These are phyloP conservation scores for Anethum foeniculum DNA, from an alignment of 140 eudicot species.

Conservation along the genomic window DNA sequence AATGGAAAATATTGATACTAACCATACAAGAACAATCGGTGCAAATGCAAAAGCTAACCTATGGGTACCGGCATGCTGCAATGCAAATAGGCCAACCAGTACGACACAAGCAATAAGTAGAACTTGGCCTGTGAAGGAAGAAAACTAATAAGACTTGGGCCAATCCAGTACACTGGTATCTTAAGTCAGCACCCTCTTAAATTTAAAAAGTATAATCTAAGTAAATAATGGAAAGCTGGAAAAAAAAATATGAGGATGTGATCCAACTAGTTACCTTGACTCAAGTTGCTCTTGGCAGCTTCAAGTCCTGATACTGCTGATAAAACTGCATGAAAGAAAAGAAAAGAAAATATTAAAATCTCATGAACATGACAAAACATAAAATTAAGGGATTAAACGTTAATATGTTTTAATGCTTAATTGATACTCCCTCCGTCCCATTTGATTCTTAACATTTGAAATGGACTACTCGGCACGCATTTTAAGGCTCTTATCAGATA, in stretches of 20 bases:
- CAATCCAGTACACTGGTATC: not conserved
- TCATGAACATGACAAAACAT: not conserved
- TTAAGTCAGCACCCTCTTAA: not conserved
- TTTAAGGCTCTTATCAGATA: no score
- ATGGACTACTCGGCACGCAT: no score
- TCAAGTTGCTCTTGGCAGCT: conserved; percentile 38
- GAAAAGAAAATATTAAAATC: not conserved
- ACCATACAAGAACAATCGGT: conserved; percentile 72
- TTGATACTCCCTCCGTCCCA: no score
- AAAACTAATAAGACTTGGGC: not conserved
- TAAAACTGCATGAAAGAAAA: conserved; percentile 47
- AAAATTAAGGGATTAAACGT: not conserved
- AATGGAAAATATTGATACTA: conserved; percentile 56
- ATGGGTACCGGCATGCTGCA: conserved; percentile 86
- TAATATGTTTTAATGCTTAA: not conserved
- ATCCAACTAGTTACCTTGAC: conserved; percentile 36
- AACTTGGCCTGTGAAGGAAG: conserved; percentile 38
- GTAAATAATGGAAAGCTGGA: not conserved
- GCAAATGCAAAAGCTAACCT: conserved; percentile 78
- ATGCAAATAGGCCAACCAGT: conserved; percentile 75
- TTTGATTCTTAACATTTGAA: no score
- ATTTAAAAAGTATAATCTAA: not conserved
- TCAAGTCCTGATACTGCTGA: conserved; percentile 86
- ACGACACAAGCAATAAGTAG: conserved; percentile 53
- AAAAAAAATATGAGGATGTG: not conserved